A percentile compares a stretch with the other conserved stretches of the same genome.
Conservation (phyloP, 2,329 filamentous ascomycete genomes). For the Clathrospora elynae region DNA sequence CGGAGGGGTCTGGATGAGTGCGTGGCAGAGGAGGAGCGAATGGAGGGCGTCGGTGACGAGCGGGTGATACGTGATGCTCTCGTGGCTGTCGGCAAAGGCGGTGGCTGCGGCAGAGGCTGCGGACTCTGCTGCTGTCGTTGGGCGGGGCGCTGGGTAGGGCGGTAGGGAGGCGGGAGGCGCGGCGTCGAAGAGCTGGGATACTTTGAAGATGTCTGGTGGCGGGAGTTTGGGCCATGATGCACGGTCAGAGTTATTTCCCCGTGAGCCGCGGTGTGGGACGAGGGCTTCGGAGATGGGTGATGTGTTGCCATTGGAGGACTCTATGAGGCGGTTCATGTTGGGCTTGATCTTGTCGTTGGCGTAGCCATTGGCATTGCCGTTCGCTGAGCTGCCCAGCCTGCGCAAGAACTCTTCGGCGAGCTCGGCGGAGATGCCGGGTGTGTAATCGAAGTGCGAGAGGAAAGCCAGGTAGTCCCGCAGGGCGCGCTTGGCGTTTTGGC, state of each 20-base stretch:
- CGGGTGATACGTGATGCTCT: slow-evolving; percentile 79
- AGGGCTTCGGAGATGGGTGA: slow-evolving; percentile 50
- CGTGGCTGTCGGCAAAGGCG: slow-evolving; percentile 56
- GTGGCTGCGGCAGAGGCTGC: slow-evolving; percentile 42
- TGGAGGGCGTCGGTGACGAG: slow-evolving; percentile 79
- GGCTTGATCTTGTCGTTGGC: slow-evolving; percentile 22
- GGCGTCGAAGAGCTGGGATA: slow-evolving; percentile 72
- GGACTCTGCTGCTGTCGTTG: slow-evolving; percentile 36
- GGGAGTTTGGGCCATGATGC: slow-evolving; percentile 55
- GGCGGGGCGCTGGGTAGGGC: slow-evolving; percentile 61
- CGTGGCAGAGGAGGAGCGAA: slow-evolving; percentile 76
- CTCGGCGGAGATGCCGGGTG: slow-evolving; percentile 68
- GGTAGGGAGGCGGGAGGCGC: slow-evolving; percentile 70
- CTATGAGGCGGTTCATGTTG: slow-evolving; percentile 34
- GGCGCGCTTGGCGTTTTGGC: slow-evolving; percentile 74
- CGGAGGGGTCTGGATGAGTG: slow-evolving; percentile 76
- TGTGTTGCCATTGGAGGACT: slow-evolving; percentile 24
- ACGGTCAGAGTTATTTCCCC: slow-evolving; percentile 38
- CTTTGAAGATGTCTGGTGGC: slow-evolving; percentile 57
- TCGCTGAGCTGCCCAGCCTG: slow-evolving; percentile 30
- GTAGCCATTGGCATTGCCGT: slow-evolving; percentile 17
- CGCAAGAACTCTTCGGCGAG: slow-evolving; percentile 60
- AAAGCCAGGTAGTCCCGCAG: slow-evolving; percentile 76
- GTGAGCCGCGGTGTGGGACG: slow-evolving; percentile 48
- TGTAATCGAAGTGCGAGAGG: slow-evolving; percentile 77